Percentiles rank a stretch among this genome's conserved stretches.
Evolutionary conservation across 1,284 basidiomycete species (phyloP).

Genomic region (Pseudozyma sp.): DNA sequence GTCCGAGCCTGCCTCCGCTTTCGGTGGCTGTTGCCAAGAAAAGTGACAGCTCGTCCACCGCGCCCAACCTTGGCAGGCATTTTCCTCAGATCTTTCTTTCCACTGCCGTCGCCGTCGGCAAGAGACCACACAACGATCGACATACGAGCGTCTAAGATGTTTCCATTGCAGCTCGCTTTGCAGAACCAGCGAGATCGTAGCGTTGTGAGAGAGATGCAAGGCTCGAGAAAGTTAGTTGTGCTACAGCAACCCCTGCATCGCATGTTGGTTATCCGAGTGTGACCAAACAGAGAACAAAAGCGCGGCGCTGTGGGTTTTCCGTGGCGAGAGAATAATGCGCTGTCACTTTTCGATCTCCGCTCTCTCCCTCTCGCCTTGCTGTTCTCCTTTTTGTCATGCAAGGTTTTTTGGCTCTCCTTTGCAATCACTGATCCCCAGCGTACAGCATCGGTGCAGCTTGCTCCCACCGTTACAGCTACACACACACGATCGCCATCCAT

Average conservation of each 20-base stretch:
- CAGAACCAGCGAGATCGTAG: too few relatives aligned
- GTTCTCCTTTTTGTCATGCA: neutral
- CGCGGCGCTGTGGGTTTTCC: too few relatives aligned
- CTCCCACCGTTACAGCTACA: too few relatives aligned
- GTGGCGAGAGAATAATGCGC: neutral
- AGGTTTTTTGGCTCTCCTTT: too few relatives aligned
- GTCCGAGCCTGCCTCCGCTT: neutral
- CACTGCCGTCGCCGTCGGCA: neutral
- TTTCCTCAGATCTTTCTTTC: neutral
- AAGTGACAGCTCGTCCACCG: conserved; percentile 3
- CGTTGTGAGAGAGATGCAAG: too few relatives aligned
- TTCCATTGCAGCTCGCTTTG: too few relatives aligned
- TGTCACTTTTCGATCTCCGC: conserved; percentile 14
- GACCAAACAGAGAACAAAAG: neutral
- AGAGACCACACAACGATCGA: too few relatives aligned
- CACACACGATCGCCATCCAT: too few relatives aligned
- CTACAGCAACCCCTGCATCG: too few relatives aligned
- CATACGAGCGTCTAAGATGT: too few relatives aligned
- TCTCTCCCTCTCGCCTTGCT: neutral
- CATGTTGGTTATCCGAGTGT: neutral
- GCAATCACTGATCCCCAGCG: neutral
- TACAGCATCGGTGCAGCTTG: too few relatives aligned
- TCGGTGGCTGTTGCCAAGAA: conserved; percentile 1
- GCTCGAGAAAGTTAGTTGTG: too few relatives aligned
- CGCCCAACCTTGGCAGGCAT: conserved; percentile 1